Evolutionary conservation across 768 basidiomycete genomes (phyloP), one percentile per base, ranked within the genome.

Genomic region (Calocybe gangraenosa): DNA sequence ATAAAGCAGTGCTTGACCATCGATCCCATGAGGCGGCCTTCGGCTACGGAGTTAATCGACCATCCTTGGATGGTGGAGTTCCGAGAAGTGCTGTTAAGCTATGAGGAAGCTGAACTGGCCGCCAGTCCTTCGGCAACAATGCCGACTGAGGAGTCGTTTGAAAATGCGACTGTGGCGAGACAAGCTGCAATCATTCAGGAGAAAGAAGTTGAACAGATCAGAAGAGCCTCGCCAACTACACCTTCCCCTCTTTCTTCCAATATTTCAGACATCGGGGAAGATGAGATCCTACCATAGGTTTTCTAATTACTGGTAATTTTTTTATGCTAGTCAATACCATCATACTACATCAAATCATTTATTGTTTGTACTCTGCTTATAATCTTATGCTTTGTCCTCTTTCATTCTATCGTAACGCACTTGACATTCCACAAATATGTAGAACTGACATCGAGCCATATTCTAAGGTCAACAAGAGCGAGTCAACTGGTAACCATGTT

Each of bases 1-100:
- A 94, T 96, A 67, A 86, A 88, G 48, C 81, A 83, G 56, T 98
- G 95, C 64, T 68, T 99, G 33, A 90, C 79, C 9, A 86, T 98
- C 41, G 92, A 95, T 57, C 82, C 93, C 0, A 71, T 84, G 60
- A 68, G 77, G 48, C 80, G 96, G 35, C 95, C 96, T 0, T 81
- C 84, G 9, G 92, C 96, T 0, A 65, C 70, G 17, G 92, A 96
- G 58, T 77, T 98, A 21, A 79, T 93, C 67, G 74, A 83, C 31
- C 90, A 97, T 63, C 77, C 81, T 13, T 98, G 96, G 95, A 87
- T 95, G 76, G 68, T 85, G 32, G 82, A 86, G 43, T 84, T 92
- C 63, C 78, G 84, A 42, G 85, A 84, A 56, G 78, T 82, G 7
- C 68, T 91, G 30, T 60, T 76, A 39, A 79, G 70, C 49, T 87